Conservation (phyloP, 2,329 filamentous ascomycete genomes). For the Bipolaris gigantea region DNA sequence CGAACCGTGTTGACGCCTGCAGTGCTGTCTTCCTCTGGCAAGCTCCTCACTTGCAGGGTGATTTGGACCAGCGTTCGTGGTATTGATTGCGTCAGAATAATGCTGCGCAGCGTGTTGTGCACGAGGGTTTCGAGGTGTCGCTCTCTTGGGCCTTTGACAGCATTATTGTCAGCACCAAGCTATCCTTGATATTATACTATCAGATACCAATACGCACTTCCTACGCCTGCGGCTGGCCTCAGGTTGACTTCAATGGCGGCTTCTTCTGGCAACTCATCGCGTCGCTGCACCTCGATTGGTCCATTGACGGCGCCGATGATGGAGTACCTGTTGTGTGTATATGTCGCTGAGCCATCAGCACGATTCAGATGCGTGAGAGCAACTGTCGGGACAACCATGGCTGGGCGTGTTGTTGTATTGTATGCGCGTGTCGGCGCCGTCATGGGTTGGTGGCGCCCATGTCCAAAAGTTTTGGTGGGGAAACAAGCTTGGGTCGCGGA, state of each 20-base stretch:
- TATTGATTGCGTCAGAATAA: conserved; percentile 74
- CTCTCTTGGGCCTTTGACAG: conserved; percentile 48
- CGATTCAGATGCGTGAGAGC: conserved; percentile 58
- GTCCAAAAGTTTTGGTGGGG: conserved; percentile 34
- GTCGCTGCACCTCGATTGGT: conserved; percentile 83
- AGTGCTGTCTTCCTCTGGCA: conserved; percentile 68
- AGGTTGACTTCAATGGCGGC: conserved; percentile 88
- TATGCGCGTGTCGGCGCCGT: conserved; percentile 1
- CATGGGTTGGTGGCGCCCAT: not conserved
- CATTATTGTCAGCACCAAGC: not conserved
- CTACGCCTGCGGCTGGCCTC: conserved; percentile 80
- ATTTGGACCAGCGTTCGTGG: conserved; percentile 79
- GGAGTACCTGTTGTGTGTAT: conserved; percentile 74
- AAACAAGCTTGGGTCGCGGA: conserved; percentile 19
- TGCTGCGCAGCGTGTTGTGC: conserved; percentile 70
- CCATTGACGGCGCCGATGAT: conserved; percentile 88
- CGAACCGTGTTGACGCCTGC: conserved; percentile 64
- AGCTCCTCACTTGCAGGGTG: conserved; percentile 72
- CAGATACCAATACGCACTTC: conserved; percentile 52
- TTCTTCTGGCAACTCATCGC: conserved; percentile 90
- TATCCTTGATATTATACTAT: not conserved
- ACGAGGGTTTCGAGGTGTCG: conserved; percentile 80
- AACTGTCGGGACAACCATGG: conserved; percentile 37
- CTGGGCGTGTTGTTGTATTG: not conserved
- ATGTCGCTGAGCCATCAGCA: conserved; percentile 78